Percentiles rank a stretch among this genome's conserved stretches.
These are phyloP conservation scores for Hansenula sp. DNA, from an alignment of 1,139 yeast genomes.

Conservation along the genomic window DNA sequence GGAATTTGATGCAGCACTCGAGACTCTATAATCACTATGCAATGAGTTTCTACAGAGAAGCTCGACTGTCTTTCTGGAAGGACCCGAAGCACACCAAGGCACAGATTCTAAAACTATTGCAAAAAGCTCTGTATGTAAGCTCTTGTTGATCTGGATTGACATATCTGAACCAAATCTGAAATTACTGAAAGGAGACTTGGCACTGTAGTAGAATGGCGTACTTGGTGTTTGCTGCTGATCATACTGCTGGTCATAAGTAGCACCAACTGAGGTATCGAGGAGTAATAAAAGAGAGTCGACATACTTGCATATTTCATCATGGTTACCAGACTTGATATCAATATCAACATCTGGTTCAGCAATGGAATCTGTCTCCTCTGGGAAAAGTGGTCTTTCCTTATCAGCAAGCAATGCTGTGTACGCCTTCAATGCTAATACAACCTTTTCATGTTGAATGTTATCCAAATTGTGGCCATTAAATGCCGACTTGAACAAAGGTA, in stretches of 20 bases:
- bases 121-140: slow-evolving; percentile 54
- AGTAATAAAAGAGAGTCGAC: slow-evolving; percentile 54
- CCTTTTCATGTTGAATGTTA: slow-evolving; percentile 59
- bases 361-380: slow-evolving; percentile 52
- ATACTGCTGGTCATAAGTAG: slow-evolving; percentile 23
- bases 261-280: slow-evolving; percentile 61
- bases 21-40: slow-evolving; percentile 57
- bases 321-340: slow-evolving; percentile 44
- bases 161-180: slow-evolving; percentile 55
- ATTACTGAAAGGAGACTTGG: slow-evolving; percentile 30
- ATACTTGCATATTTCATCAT: slow-evolving; percentile 71
- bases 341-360: slow-evolving; percentile 26
- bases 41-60: slow-evolving; percentile 71
- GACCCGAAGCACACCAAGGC: slow-evolving; percentile 61
- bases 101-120: slow-evolving; percentile 63
- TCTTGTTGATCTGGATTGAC: slow-evolving; percentile 18
- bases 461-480: slow-evolving; percentile 59
- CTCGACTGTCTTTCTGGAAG: slow-evolving; percentile 61
- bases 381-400: slow-evolving; percentile 66
- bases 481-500: slow-evolving; percentile 51
- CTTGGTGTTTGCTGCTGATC: slow-evolving; percentile 25
- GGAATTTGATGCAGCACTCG: slow-evolving; percentile 59
- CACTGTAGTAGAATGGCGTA: slow-evolving; percentile 33
- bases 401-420: slow-evolving; percentile 70
- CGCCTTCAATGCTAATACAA: slow-evolving; percentile 65